Evolutionary conservation across 2,329 filamentous ascomycete species (phyloP).

Genomic region (Penicillium sp.): DNA sequence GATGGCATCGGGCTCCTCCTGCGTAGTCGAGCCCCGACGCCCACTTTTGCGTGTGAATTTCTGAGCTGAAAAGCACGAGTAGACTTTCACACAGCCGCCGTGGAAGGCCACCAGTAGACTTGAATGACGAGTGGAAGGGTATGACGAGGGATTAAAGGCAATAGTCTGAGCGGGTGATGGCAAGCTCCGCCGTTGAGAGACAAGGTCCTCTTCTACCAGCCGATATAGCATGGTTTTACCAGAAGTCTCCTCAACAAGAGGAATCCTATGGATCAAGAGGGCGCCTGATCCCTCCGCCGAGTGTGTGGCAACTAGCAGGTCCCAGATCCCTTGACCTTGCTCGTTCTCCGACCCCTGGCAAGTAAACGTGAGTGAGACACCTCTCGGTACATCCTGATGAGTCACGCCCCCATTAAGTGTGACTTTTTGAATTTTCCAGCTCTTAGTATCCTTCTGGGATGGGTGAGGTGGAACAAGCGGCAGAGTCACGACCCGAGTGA

Average conservation of each 20-base stretch:
- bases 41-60: conserved; percentile 28
- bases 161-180: conserved; percentile 54
- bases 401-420: conserved; percentile 50
- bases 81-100: conserved; percentile 59
- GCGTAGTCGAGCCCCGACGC: conserved; percentile 33
- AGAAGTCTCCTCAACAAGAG: conserved; percentile 33
- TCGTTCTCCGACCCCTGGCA: conserved; percentile 38
- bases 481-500: conserved; percentile 57
- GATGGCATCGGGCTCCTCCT: conserved; percentile 34
- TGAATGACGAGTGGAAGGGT: conserved; percentile 56
- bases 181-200: conserved; percentile 52
- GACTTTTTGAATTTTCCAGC: conserved; percentile 50
- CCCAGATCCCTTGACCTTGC: conserved; percentile 40
- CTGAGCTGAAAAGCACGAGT: conserved; percentile 53
- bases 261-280: conserved; percentile 49
- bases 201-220: conserved; percentile 40
- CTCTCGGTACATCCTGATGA: conserved; percentile 54
- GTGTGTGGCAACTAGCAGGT: conserved; percentile 50
- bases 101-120: conserved; percentile 58
- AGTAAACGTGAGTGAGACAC: conserved; percentile 58
- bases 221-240: conserved; percentile 24
- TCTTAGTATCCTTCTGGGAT: conserved; percentile 36
- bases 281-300: conserved; percentile 49
- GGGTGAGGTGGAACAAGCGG: conserved; percentile 57
- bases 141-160: conserved; percentile 56